Base-by-base conservation (phyloP, 257 asterid species). In the Salvia hispanica region DNA sequence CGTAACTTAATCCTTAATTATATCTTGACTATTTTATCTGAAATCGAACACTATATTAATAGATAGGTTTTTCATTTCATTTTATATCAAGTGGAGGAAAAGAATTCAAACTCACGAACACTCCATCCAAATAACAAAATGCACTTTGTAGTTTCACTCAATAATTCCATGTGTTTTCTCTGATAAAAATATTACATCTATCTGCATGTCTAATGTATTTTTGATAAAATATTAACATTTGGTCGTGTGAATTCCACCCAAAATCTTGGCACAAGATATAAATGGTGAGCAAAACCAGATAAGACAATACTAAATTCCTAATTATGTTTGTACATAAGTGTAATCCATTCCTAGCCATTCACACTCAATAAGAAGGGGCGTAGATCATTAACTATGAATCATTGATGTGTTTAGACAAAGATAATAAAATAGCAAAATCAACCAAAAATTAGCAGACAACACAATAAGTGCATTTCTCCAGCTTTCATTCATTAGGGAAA, bases 131-230 rank as follows among this genome's bases (percentile, higher is more conserved):
- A 60, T 15, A 15, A 34, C 77, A 61, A 2, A 66, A 34, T 33
- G 37, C 50, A 42, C 2, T 34, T 36, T 52, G 15, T 44, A 10
- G 45, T 47, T 47, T 15, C 51, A 45, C 16, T 62, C 70, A 73
- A 78, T 67, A 67, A 34, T 70, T 54, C 81, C 71, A 73, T 58
- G 68, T 57, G 73, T 44, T 3, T n/a, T 55, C 56, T 31, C 10
- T 28, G 3, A 64, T 40, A 53, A 45, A 60, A 76, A 50, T 48
- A 51, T 15, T 16, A 7, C 16, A 15, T 3, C 4, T 12, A 3
- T 46, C 1, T 14, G 69, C 45, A n/a, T 44, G 25, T 12, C 10
- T 21, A 11, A 68, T 52, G 31, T 57, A 43, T 34, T 36, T 31
- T 25, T 25, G 2, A 1, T 25, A 25, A 21, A 21, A 25, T 52